Base-by-base conservation (phyloP, 2,329 filamentous ascomycete species). In the Tolypocladium ophioglossoides region DNA sequence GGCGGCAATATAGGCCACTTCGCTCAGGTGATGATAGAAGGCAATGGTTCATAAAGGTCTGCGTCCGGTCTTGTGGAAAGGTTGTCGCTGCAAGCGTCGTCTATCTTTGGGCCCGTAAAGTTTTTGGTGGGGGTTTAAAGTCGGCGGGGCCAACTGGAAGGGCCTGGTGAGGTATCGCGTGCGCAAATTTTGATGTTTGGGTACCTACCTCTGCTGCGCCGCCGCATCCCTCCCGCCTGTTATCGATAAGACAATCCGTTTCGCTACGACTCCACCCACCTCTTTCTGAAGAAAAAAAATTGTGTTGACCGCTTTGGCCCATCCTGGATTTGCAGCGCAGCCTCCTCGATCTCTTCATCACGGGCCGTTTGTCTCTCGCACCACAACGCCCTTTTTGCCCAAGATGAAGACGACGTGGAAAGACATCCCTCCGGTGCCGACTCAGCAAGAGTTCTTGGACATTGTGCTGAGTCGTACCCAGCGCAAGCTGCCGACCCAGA, bases 391-490 rank as follows among this genome's bases (percentile, higher is more conserved):
- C 41, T 6, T 0, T 39, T 34, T 12, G 66, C 65, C 70, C 75
- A 73, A 59, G 54, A 81, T 81, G 78, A 81, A 80, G 75, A 80
- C 77, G 59, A 82, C 79, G 54, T 85, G 82, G 82, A 86, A 85
- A 70, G 85, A 88, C 68, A 95, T 95, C 64, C 85, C 87, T 59
- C 89, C 90, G 61, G 89, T 95, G 61, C 92, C 92, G 55, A 95
- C 89, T 66, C 86, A 86, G 71, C 87, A 95, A 77, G 94, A 99
- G 74, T 97, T 99, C 68, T 80, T 99, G 64, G 94, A 99, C 74
- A 96, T 99, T 70, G 91, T 97, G 61, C 82, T 99, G 65, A 95
- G 89, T 67, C 81, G 94, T 63, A 96, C 91, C 5, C 92, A 97
- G 79, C 82, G 92, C 68, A 86, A 92, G 58, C 78, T 99, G 59